phyloP scores from a whole-genome alignment of 495 filamentous ascomycete species.

The Lasiosphaeris hirsuta region DNA sequence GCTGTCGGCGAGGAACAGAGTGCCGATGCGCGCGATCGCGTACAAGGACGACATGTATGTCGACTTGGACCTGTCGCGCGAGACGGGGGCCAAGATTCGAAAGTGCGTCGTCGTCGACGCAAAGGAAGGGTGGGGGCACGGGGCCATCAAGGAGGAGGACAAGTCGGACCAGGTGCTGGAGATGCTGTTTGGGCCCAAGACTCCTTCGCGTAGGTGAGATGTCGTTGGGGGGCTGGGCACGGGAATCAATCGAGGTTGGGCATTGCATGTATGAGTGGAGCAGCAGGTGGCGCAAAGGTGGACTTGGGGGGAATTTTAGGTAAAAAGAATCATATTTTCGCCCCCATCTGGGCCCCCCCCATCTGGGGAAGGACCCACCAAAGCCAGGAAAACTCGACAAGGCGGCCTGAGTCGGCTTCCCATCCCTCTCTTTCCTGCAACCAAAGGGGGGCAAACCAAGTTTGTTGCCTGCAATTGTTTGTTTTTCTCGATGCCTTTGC shows the following conservation, averaged over 20 bases:
- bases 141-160: constrained; percentile 55
- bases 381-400: too few relatives aligned
- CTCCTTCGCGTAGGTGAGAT: not conserved
- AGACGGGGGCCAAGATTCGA: constrained; percentile 68
- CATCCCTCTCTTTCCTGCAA: too few relatives aligned
- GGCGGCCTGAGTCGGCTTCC: too few relatives aligned
- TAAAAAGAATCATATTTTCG: not conserved
- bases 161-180: constrained; percentile 62
- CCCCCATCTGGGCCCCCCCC: not conserved
- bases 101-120: constrained; percentile 70
- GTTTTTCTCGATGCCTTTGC: too few relatives aligned
- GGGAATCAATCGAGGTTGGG: not conserved
- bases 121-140: constrained; percentile 69
- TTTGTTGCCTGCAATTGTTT: too few relatives aligned
- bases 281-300: not conserved
- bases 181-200: constrained; percentile 12
- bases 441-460: too few relatives aligned
- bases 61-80: constrained; percentile 61
- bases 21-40: constrained; percentile 73
- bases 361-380: too few relatives aligned
- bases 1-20: constrained; percentile 62
- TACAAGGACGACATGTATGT: constrained; percentile 93
- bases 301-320: too few relatives aligned
- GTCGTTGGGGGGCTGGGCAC: too few relatives aligned
- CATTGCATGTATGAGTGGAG: not conserved